phyloP scores from a whole-genome alignment of 2,329 filamentous ascomycete species.

The Paracamarosporium sp. region DNA sequence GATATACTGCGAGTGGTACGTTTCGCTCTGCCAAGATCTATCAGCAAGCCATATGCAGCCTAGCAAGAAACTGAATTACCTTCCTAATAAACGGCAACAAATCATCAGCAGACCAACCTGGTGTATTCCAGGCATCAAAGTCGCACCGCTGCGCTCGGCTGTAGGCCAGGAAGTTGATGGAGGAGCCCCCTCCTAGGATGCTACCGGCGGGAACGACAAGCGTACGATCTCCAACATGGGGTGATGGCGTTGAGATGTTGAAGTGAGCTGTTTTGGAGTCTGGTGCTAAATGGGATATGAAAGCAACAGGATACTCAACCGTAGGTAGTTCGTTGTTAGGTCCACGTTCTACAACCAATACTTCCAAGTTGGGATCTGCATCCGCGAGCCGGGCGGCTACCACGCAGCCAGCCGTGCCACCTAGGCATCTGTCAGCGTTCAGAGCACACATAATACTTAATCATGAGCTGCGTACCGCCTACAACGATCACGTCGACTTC shows the following conservation, averaged over 20 bases:
- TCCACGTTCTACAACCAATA: slow-evolving; percentile 63
- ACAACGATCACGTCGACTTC: slow-evolving; percentile 60
- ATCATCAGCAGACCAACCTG: slow-evolving; percentile 60
- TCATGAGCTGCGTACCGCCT: slow-evolving; percentile 42
- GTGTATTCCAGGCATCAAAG: slow-evolving; percentile 61
- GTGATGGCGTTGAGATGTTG: slow-evolving; percentile 57
- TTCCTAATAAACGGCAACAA: slow-evolving; percentile 63
- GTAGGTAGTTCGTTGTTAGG: slow-evolving; percentile 59
- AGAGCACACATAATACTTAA: slow-evolving; percentile 52
- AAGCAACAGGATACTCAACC: slow-evolving; percentile 61
- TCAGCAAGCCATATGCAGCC: neutral
- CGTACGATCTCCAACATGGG: slow-evolving; percentile 55
- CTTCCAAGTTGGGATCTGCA: slow-evolving; percentile 56
- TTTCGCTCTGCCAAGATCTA: neutral
- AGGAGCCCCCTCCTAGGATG: slow-evolving; percentile 66
- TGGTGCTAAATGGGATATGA: slow-evolving; percentile 56
- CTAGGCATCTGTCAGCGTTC: slow-evolving; percentile 41
- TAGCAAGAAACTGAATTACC: slow-evolving; percentile 30
- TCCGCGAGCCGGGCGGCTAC: slow-evolving; percentile 59
- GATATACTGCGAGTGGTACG: neutral
- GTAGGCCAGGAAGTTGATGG: slow-evolving; percentile 53
- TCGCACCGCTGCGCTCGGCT: slow-evolving; percentile 55
- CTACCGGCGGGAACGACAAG: slow-evolving; percentile 53
- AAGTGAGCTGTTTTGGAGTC: slow-evolving; percentile 59
- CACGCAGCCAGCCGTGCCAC: slow-evolving; percentile 56